Evolutionary conservation across 2,329 filamentous ascomycete species (phyloP), one percentile per base, ranked within the genome.

Genomic region (Metarhizium anisopliae): DNA sequence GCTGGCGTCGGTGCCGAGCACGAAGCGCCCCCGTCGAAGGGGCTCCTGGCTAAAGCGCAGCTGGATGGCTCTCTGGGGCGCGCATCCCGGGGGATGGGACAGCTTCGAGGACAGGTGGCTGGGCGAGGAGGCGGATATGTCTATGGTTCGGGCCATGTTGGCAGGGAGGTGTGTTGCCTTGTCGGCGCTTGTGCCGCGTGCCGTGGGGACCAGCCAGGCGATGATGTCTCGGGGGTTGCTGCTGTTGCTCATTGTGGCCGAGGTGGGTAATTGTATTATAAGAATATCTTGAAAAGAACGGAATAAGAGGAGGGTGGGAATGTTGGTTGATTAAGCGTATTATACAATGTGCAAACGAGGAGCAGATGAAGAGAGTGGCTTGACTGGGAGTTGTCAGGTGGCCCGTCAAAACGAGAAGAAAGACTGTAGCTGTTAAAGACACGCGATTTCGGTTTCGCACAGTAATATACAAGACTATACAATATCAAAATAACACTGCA

Each of bases 151-250:
- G 54, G 59, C 60, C 54, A 61, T 55, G 64, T 72, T 72, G 55
- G 68, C 67, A 43, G 66, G 59, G 20, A 68, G 64, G 32, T 64
- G 56, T 2, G 67, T 66, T 35, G 68, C 61, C 55, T 68, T 67
- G 52, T 71, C 69, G 58, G 69, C 68, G 57, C 56, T 58, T 10
- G 68, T 66, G 60, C 66, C 63, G 51, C 65, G 64, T 25, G 68
- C 63, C 57, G 70, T 69, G 45, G 70, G 70, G 52, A 73, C 66
- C 60, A 73, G 69, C 70, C 70, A 73, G 62, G 70, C 70, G 62
- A 73, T 71, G 57, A 70, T 63, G 56, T 72, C 62, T 56, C 62
- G 55, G 54, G 56, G 25, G 25, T 25, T 25, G 3, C 25, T 25
- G 25, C 25, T 53, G 58, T 56, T 57, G 36, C 57, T 55, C 60